Evolutionary conservation across 2,329 filamentous ascomycete genomes (phyloP).

Genomic region (Escovopsis sp.): DNA sequence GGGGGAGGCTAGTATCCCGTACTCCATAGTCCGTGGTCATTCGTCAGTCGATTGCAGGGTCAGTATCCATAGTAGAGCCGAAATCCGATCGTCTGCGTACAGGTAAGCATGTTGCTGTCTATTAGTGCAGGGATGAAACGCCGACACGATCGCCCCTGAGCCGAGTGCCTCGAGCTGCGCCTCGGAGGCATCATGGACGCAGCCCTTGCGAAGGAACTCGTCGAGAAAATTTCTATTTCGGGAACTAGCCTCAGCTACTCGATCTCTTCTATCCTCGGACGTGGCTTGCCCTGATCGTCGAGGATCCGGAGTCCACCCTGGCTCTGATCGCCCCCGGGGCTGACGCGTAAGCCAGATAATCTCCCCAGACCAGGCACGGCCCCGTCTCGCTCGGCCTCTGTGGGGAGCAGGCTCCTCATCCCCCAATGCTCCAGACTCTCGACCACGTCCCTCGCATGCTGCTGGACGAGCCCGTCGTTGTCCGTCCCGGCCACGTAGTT

Average conservation of each 20-base stretch:
- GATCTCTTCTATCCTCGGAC: constrained; percentile 44
- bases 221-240: no score
- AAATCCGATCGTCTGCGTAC: no score
- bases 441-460: constrained; percentile 51
- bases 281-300: constrained; percentile 13
- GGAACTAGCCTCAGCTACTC: constrained; percentile 24
- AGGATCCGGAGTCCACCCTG: background rate
- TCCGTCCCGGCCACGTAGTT: constrained; percentile 51
- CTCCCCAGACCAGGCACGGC: constrained; percentile 14
- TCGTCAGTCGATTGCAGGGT: no score
- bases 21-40: no score
- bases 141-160: no score
- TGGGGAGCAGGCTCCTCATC: constrained; percentile 33
- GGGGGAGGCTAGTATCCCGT: no score
- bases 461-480: constrained; percentile 50
- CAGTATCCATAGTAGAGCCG: no score
- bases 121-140: no score
- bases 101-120: no score
- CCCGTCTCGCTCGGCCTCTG: constrained; percentile 10
- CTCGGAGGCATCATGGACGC: no score
- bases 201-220: no score
- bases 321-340: constrained; percentile 11
- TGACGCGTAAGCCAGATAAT: constrained; percentile 25
- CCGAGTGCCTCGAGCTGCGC: no score
- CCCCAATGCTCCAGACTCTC: constrained; percentile 52